Evolutionary conservation across 73 alveolate species (phyloP).

Genomic region (Uronychia setigera): DNA sequence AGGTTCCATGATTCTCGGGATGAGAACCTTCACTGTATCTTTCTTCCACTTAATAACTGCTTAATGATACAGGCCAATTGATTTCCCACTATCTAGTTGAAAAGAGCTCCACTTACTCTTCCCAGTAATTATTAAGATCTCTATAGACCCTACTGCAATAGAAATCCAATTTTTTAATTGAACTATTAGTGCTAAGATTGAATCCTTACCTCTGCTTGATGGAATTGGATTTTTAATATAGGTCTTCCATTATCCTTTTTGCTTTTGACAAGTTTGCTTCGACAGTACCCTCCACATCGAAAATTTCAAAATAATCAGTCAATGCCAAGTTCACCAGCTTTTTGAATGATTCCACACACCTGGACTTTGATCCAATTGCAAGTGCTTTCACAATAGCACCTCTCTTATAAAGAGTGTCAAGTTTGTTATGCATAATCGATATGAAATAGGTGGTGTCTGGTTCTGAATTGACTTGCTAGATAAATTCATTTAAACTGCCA

Average conservation of each 20-base stretch:
- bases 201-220: background rate
- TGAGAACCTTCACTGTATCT: background rate
- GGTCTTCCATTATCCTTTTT: constrained; percentile 6
- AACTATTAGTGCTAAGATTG: background rate
- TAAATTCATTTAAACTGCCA: constrained; percentile 10
- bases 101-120: background rate
- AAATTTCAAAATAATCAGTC: constrained; percentile 19
- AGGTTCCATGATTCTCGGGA: constrained; percentile 22
- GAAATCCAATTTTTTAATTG: background rate
- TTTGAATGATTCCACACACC: constrained; percentile 74
- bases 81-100: background rate
- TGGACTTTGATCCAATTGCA: constrained; percentile 78
- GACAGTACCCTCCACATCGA: background rate
- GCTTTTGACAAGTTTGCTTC: constrained; percentile 5
- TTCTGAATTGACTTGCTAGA: constrained; percentile 6
- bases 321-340: constrained; percentile 61
- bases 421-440: constrained; percentile 67
- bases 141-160: constrained; percentile 10
- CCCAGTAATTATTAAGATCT: background rate
- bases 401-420: constrained; percentile 77
- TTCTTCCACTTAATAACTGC: constrained; percentile 8
- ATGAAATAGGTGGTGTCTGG: constrained; percentile 58
- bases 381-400: constrained; percentile 88
- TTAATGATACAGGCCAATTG: background rate
- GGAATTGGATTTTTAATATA: constrained; percentile 4